phyloP scores from a whole-genome alignment of 306 rosid genomes.

The Inga laurina region DNA sequence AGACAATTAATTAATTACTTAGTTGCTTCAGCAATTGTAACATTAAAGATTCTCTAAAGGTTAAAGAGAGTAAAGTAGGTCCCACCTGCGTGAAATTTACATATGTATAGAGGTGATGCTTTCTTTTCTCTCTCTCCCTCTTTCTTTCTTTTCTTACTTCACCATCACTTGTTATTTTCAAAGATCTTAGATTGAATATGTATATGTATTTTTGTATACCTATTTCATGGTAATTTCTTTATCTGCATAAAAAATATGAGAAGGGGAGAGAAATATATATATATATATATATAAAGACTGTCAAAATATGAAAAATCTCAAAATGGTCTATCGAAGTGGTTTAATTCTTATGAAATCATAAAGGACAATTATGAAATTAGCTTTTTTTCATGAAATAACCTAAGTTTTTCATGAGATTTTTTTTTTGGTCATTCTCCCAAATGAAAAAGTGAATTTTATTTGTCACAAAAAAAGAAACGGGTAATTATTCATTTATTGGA shows the following conservation, averaged over 20 bases:
- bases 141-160: too few species aligned
- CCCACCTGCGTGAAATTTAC: background rate
- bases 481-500: background rate
- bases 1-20: background rate
- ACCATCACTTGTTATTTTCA: background rate
- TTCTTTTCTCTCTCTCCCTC: background rate
- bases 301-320: too few species aligned
- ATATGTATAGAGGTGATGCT: background rate
- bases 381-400: too few species aligned
- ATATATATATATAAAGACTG: background rate
- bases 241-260: constrained; percentile 8
- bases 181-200: background rate
- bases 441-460: background rate
- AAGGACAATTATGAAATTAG: too few species aligned
- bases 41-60: background rate
- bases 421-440: background rate
- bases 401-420: too few species aligned
- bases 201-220: constrained; percentile 6
- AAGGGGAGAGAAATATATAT: background rate
- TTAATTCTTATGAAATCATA: too few species aligned
- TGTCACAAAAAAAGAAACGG: background rate
- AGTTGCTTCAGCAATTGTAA: background rate
- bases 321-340: too few species aligned
- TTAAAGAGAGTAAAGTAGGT: background rate
- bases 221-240: background rate